Conservation (phyloP, 768 basidiomycete genomes). For the Candolleomyces efflorescens region DNA sequence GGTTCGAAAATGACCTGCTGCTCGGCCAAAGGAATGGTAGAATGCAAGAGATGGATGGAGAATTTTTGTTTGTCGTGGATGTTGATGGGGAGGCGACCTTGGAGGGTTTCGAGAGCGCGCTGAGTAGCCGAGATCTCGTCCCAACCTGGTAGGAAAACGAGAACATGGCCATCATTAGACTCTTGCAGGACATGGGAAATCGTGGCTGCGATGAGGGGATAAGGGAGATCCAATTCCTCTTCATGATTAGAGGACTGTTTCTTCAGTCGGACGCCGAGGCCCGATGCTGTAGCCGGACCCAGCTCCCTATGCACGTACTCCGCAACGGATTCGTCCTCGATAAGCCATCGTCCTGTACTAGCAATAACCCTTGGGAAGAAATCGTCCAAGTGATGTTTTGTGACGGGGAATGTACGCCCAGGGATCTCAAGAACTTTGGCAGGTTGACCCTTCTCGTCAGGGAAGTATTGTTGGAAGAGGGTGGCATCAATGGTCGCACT, state of each 20-base stretch:
- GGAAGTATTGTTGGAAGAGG: slow-evolving; percentile 87
- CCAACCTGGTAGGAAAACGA: slow-evolving; percentile 93
- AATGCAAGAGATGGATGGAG: slow-evolving; percentile 81
- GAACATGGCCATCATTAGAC: slow-evolving; percentile 79
- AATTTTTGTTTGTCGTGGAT: slow-evolving; percentile 58
- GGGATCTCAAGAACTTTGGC: slow-evolving; percentile 78
- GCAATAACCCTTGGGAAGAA: slow-evolving; percentile 51
- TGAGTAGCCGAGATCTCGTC: slow-evolving; percentile 82
- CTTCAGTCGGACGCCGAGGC: slow-evolving; percentile 21
- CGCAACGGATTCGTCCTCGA: slow-evolving; percentile 61
- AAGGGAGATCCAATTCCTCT: slow-evolving; percentile 72
- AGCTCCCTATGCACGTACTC: slow-evolving; percentile 74
- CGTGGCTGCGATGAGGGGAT: slow-evolving; percentile 74
- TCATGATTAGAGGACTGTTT: slow-evolving; percentile 9
- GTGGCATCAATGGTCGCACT: slow-evolving; percentile 93
- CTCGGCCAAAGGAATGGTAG: slow-evolving; percentile 81
- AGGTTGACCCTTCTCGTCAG: slow-evolving; percentile 49
- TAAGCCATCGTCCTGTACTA: slow-evolving; percentile 54
- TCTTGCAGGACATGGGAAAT: slow-evolving; percentile 71
- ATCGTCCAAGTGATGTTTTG: slow-evolving; percentile 77
- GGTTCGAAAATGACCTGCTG: slow-evolving; percentile 90
- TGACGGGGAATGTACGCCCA: slow-evolving; percentile 90
- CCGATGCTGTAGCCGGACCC: slow-evolving; percentile 24
- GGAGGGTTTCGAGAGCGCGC: slow-evolving; percentile 48
- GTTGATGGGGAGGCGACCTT: slow-evolving; percentile 49